Evolutionary conservation across 352 stramenopile species (phyloP).

Genomic region (Pythium dissotocum): DNA sequence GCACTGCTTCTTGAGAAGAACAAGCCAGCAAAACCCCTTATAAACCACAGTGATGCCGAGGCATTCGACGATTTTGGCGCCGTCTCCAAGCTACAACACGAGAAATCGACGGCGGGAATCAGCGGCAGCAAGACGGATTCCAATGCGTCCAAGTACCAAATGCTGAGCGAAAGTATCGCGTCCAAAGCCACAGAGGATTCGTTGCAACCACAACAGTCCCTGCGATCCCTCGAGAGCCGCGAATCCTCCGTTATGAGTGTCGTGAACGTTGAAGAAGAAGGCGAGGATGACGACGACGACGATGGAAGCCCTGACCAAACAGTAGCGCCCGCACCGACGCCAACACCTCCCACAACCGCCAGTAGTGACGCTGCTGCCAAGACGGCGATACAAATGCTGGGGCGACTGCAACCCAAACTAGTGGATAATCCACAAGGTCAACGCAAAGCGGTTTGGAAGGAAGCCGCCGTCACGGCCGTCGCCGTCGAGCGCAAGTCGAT

Average conservation of each 20-base stretch:
- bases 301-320: background rate
- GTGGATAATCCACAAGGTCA: background rate
- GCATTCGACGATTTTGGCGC: background rate
- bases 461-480: conserved; percentile 1
- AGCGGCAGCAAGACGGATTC: background rate
- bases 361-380: background rate
- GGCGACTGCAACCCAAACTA: conserved; percentile 5
- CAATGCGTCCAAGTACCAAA: background rate
- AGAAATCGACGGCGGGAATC: background rate
- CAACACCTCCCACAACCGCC: background rate
- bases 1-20: background rate
- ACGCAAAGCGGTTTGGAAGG: conserved; percentile 11
- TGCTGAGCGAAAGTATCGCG: background rate
- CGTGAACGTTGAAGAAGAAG: conserved; percentile 20
- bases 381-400: background rate
- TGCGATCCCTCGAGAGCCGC: background rate
- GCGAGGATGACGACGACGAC: conserved; percentile 10
- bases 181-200: background rate
- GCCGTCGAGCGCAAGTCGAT: conserved; percentile 5
- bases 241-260: conserved; percentile 8
- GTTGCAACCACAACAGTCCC: background rate
- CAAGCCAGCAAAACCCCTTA: background rate
- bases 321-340: background rate
- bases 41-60: background rate
- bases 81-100: background rate